phyloP scores from a whole-genome alignment of 331 rosid genomes.

The Rhamnella rubrinervis region DNA sequence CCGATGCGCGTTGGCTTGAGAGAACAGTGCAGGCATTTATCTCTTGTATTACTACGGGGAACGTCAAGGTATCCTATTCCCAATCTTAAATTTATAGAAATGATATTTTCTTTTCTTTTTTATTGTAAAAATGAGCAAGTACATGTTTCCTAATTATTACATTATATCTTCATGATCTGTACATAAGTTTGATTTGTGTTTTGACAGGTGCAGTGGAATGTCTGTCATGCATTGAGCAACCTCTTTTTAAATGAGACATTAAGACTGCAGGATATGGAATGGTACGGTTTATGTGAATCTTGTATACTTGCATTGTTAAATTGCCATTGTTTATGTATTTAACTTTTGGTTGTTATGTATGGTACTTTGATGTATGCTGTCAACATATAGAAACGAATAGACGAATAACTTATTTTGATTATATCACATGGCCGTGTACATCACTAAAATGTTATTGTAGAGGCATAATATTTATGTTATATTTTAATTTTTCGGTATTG shows the following conservation, averaged over 20 bases:
- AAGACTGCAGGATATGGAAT: conserved; percentile 75
- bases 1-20: conserved; percentile 52
- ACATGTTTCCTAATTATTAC: conserved; percentile 18
- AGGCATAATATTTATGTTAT: too few species aligned
- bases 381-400: not conserved
- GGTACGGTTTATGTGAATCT: conserved; percentile 43
- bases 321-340: conserved; percentile 6
- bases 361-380: conserved; percentile 1
- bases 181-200: conserved; percentile 20
- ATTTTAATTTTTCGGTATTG: too few species aligned
- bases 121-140: too few species aligned
- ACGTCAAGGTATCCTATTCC: conserved; percentile 73
- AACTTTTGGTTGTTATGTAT: conserved; percentile 4
- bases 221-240: conserved; percentile 94
- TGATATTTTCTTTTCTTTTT: not conserved
- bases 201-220: conserved; percentile 96
- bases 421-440: too few species aligned
- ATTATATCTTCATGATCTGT: conserved; percentile 14
- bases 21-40: conserved; percentile 74
- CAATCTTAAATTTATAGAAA: conserved; percentile 4
- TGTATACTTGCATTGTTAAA: conserved; percentile 7
- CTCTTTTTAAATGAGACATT: conserved; percentile 84
- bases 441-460: too few species aligned
- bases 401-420: not conserved
- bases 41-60: conserved; percentile 79